Evolutionary conservation across 2,329 filamentous ascomycete species (phyloP).

Genomic region (Microsporum audouinii): DNA sequence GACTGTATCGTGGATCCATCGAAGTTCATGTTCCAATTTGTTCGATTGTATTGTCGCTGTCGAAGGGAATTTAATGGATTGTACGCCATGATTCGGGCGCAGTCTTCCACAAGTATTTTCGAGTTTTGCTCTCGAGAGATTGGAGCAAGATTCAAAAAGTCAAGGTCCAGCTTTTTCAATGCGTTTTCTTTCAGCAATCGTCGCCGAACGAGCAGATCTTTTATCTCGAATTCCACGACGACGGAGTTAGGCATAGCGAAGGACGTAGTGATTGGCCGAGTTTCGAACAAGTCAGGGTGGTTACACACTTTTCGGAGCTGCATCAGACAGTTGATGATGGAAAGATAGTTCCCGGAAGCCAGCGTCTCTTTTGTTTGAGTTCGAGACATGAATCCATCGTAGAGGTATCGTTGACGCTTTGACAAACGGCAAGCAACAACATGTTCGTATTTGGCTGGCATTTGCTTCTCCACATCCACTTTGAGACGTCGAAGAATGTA

Average conservation of each 20-base stretch:
- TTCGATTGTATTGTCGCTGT: slow-evolving; percentile 53
- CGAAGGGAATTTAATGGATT: slow-evolving; percentile 57
- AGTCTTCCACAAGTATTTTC: slow-evolving; percentile 38
- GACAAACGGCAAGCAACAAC: slow-evolving; percentile 92
- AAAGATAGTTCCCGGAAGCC: slow-evolving; percentile 87
- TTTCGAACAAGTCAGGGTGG: slow-evolving; percentile 92
- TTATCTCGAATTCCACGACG: slow-evolving; percentile 59
- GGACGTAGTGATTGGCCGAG: slow-evolving; percentile 90
- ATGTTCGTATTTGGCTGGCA: slow-evolving; percentile 96
- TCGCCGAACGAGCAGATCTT: slow-evolving; percentile 57
- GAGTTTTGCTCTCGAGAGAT: slow-evolving; percentile 58
- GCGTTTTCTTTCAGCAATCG: slow-evolving; percentile 52
- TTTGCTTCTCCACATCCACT: slow-evolving; percentile 95
- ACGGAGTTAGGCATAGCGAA: slow-evolving; percentile 81
- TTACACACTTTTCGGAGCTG: slow-evolving; percentile 97
- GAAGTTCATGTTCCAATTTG: slow-evolving; percentile 46
- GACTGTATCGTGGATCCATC: slow-evolving; percentile 58
- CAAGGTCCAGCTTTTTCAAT: slow-evolving; percentile 56
- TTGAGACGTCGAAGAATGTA: slow-evolving; percentile 86
- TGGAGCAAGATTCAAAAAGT: slow-evolving; percentile 69
- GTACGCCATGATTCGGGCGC: slow-evolving; percentile 58
- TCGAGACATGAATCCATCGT: slow-evolving; percentile 89
- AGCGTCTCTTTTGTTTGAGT: slow-evolving; percentile 81
- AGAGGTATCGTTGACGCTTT: slow-evolving; percentile 87
- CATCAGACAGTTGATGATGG: slow-evolving; percentile 97